Evolutionary conservation across 2,329 filamentous ascomycete genomes (phyloP), one percentile per base, ranked within the genome.

Genomic region (Fusarium subglutinans): DNA sequence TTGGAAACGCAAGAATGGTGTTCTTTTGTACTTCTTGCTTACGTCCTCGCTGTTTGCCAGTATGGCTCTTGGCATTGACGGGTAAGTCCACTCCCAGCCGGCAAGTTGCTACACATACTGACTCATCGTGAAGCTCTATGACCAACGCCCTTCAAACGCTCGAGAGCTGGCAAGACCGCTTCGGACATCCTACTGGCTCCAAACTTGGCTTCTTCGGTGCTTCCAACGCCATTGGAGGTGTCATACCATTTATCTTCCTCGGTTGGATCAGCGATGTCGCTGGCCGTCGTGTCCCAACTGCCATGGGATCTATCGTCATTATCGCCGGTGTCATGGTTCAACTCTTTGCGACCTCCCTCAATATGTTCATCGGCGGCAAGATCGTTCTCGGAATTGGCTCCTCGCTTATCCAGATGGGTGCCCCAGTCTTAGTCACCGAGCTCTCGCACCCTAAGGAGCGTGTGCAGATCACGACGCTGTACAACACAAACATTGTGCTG

Each of bases 341-440:
- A 72, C 79, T 80, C 70, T 82, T 82, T 33, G 79, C 82, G 0
- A 81, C 77, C 0, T 80, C 78, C 2, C 73, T 84, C 10, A 76
- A 79, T 61, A 82, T 82, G 80, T 84, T 80, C 66, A 83, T 83
- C 44, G 82, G 81, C 13, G 82, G 82, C 55, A 82, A 83, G 70
- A 80, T 83, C 9, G 78, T 84, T 11, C 77, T 84, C 0, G 83
- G 83, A 2, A 74, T 81, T 9, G 82, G 82, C 14, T 80, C 77
- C 12, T 81, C 81, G 13, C 73, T 83, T n/a, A 80, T 84, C 35
- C 81, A 84, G 55, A 83, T 84, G 80, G 83, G 81, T 9, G 84
- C 84, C 0, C 83, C 84, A 0, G 82, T 86, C 9, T 70, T 86
- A 18, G 82, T 86, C 18, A 83, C 84, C 6, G 84, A 86, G 63